phyloP scores from a whole-genome alignment of 495 filamentous ascomycete genomes.

The Hypoxylon lenormandii region DNA sequence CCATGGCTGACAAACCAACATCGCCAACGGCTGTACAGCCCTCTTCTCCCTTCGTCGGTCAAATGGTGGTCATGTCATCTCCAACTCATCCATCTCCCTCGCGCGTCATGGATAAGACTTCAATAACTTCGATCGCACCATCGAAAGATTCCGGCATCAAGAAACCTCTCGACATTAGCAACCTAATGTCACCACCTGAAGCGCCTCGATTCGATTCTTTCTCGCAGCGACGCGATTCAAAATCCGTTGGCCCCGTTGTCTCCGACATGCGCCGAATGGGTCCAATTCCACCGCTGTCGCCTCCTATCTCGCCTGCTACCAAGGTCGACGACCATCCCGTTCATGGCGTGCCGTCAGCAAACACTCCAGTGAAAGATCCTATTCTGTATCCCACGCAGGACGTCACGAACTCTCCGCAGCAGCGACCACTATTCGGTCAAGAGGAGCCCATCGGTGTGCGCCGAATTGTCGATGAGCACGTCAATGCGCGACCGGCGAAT shows the following conservation, averaged over 20 bases:
- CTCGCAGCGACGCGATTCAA: slow-evolving; percentile 44
- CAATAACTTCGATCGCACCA: slow-evolving; percentile 34
- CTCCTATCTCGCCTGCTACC: slow-evolving; percentile 76
- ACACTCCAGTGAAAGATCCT: slow-evolving; percentile 52
- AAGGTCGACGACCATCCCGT: slow-evolving; percentile 52
- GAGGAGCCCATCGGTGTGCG: slow-evolving; percentile 60
- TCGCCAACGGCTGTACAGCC: slow-evolving; percentile 30
- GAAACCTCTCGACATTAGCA: slow-evolving; percentile 61
- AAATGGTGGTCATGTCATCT: slow-evolving; percentile 12
- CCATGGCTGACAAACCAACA: slow-evolving; percentile 51
- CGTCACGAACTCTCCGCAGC: slow-evolving; percentile 68
- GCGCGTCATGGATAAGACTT: slow-evolving; percentile 17
- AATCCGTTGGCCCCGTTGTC: slow-evolving; percentile 45
- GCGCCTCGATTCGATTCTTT: slow-evolving; percentile 72
- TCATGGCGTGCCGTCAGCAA: slow-evolving; percentile 22
- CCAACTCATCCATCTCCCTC: slow-evolving; percentile 6
- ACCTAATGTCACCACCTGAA: slow-evolving; percentile 82
- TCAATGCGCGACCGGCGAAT: slow-evolving; percentile 69
- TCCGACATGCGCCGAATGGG: slow-evolving; percentile 55
- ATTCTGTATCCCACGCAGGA: slow-evolving; percentile 64
- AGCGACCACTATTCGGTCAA: slow-evolving; percentile 48
- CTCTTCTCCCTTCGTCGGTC: slow-evolving; percentile 26
- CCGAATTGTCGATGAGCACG: slow-evolving; percentile 73
- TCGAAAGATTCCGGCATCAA: slow-evolving; percentile 38
- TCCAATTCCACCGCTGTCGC: slow-evolving; percentile 71